A percentile compares a stretch with the other conserved stretches of the same genome.
phyloP scores from a whole-genome alignment of 1,139 yeast species.

The Taphrina communis region DNA sequence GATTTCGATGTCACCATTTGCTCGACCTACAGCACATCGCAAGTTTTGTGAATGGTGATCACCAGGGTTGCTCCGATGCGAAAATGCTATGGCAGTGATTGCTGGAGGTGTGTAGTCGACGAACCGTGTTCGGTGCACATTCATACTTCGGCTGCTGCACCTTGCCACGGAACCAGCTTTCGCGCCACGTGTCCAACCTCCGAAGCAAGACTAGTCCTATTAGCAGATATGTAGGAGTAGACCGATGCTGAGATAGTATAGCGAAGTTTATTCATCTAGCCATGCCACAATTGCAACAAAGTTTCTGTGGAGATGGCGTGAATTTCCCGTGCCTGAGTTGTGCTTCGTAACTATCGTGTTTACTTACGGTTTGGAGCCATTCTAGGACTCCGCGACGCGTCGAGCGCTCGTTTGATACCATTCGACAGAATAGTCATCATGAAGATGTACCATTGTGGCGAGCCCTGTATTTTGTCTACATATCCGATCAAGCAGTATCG shows the following conservation, averaged over 20 bases:
- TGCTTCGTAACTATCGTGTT: background rate
- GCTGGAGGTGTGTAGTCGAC: constrained; percentile 88
- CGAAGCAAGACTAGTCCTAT: too few species aligned
- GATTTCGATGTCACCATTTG: constrained; percentile 92
- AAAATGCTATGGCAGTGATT: constrained; percentile 81
- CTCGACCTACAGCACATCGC: constrained; percentile 87
- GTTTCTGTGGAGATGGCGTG: constrained; percentile 17
- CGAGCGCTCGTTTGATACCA: constrained; percentile 2
- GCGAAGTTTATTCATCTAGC: background rate
- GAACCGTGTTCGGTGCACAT: constrained; percentile 89
- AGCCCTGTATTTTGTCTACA: too few species aligned
- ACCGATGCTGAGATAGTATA: too few species aligned
- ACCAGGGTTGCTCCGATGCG: constrained; percentile 63
- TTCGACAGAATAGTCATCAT: too few species aligned
- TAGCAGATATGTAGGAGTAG: too few species aligned
- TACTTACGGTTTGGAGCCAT: too few species aligned
- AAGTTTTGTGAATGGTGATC: constrained; percentile 57
- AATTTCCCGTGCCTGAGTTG: constrained; percentile 13
- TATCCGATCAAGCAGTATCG: too few species aligned
- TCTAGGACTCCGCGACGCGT: background rate
- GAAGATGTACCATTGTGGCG: too few species aligned
- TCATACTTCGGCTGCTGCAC: constrained; percentile 55
- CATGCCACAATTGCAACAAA: background rate
- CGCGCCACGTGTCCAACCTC: too few species aligned
- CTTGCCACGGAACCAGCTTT: too few species aligned